Conservation (phyloP, 2,329 filamentous ascomycete species). For the Davidsoniella neocaledoniae region DNA sequence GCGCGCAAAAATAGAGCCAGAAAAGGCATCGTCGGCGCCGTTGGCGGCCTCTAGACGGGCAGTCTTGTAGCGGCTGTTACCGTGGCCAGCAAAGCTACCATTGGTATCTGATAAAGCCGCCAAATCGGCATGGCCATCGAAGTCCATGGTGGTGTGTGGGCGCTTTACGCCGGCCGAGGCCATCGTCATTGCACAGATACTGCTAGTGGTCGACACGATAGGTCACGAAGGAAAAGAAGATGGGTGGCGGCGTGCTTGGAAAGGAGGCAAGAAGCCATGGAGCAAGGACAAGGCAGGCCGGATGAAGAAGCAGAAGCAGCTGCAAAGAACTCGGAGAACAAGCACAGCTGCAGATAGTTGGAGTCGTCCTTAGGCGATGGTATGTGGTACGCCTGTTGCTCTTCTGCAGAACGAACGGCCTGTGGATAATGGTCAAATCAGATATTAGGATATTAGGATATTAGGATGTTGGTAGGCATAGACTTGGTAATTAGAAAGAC, state of each 20-base stretch:
- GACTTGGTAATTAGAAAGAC: no score
- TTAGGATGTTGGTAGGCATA: no score
- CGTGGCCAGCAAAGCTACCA: neutral
- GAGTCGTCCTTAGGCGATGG: neutral
- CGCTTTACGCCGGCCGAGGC: constrained; percentile 26
- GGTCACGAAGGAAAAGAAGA: neutral
- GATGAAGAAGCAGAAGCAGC: neutral
- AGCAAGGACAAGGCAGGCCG: neutral
- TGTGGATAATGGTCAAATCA: no score
- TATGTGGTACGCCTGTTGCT: neutral
- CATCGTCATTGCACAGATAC: constrained; percentile 12
- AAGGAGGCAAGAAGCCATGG: neutral
- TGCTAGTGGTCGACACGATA: neutral
- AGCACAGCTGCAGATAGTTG: neutral
- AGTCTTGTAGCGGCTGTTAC: constrained; percentile 12
- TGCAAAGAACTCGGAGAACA: neutral
- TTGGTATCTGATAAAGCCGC: constrained; percentile 10
- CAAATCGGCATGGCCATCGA: constrained; percentile 16
- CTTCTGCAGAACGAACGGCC: neutral
- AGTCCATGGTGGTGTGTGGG: constrained; percentile 21
- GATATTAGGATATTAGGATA: no score
- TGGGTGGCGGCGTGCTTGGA: no score
- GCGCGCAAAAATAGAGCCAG: neutral
- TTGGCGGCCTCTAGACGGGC: neutral
- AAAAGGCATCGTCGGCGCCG: neutral